Base-by-base conservation (phyloP, 176 grass and related monocot species). In the Eleusine indica region DNA sequence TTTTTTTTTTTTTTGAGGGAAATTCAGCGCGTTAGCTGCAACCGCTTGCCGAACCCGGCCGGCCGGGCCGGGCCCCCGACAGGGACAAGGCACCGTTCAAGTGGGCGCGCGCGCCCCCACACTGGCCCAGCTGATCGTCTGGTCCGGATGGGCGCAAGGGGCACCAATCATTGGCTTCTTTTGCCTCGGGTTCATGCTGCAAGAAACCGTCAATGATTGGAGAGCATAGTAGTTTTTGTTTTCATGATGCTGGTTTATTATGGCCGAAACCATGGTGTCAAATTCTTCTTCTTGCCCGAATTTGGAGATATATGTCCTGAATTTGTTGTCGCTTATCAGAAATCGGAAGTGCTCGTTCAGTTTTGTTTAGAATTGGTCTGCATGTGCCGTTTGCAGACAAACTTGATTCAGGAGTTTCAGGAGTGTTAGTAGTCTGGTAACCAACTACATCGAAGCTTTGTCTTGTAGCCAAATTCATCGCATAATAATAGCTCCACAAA, bases 161-260 rank as follows among this genome's bases (percentile, higher is more conserved):
- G 68, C 74, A 83, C 66, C 83, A 86, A 87, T 87, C 80, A 83
- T 90, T 83, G 75, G 40, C 15, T 14, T 84, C 25, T 69, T 62
- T 67, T 47, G 2, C 44, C 11, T 47, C 38, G n/a, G 56, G 52
- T 75, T 87, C 29, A 66, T 80, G 75, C 75, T n/a, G 40, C 66
- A 73, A 82, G 78, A 82, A 82, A 57, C 72, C 78, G 11, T 44
- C 88, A 82, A 86, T 82, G 75, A 86, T 90, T 89, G 77, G 22
- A 11, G 30, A 29, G 17, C 42, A 25, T 47, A 17, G 51, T 14
- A 5, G 28, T 5, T 0, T 35, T 38, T 68, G 3, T 16, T 18
- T 66, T 63, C 53, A n/a, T 42, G 5, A 62, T 57, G 10, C 44
- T 53, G 4, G 70, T 8, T 81, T 81, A 25, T 25, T 70, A 29